Conservation (phyloP, 2,329 filamentous ascomycete genomes). For the Fonsecaea monophora region DNA sequence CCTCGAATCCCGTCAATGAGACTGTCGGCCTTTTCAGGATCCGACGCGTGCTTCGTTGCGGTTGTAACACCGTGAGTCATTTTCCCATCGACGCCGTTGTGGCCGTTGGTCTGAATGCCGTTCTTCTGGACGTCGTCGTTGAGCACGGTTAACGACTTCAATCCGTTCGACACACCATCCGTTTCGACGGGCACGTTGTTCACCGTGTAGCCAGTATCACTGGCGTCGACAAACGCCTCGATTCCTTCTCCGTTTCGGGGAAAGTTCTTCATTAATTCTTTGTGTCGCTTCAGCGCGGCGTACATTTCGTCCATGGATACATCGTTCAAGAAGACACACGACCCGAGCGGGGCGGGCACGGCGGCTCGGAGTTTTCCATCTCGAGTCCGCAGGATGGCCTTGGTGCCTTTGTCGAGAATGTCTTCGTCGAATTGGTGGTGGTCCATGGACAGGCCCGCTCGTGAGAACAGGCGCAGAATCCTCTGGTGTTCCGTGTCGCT, state of each 20-base stretch:
- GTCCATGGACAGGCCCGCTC: conserved; percentile 74
- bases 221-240: conserved; percentile 72
- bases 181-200: conserved; percentile 44
- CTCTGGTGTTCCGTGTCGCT: conserved; percentile 66
- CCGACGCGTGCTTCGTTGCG: conserved; percentile 31
- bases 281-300: conserved; percentile 66
- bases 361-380: conserved; percentile 72
- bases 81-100: conserved; percentile 13
- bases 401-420: conserved; percentile 69
- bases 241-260: conserved; percentile 69
- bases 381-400: conserved; percentile 73
- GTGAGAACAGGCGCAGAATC: conserved; percentile 71
- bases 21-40: conserved; percentile 29
- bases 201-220: conserved; percentile 68
- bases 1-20: neutral
- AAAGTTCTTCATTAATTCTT: conserved; percentile 67
- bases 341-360: conserved; percentile 71
- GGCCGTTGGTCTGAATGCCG: conserved; percentile 19
- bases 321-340: conserved; percentile 73
- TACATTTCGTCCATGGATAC: conserved; percentile 68
- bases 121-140: conserved; percentile 32
- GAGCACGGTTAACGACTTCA: conserved; percentile 37
- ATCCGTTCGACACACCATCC: conserved; percentile 25
- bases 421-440: conserved; percentile 71
- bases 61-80: conserved; percentile 26